Evolutionary conservation across 208 protist species (phyloP).

Genomic region (Leishmania lainsoni): DNA sequence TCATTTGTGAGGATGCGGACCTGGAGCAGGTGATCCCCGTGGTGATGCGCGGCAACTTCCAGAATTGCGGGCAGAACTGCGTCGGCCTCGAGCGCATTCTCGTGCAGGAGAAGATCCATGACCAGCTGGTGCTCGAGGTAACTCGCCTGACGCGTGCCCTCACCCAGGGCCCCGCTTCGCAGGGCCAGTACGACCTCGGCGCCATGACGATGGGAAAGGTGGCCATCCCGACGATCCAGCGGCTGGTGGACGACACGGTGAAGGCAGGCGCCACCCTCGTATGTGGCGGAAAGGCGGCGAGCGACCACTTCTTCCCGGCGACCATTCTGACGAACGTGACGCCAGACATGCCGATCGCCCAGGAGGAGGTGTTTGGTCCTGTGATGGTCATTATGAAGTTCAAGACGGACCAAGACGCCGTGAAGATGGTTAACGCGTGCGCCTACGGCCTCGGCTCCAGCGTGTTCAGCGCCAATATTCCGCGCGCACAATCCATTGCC

Average conservation of each 20-base stretch:
- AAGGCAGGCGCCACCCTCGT: slow-evolving; percentile 85
- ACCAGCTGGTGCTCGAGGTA: slow-evolving; percentile 77
- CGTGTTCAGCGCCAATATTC: slow-evolving; percentile 84
- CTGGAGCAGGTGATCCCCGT: slow-evolving; percentile 88
- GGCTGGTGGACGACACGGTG: slow-evolving; percentile 90
- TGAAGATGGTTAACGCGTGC: slow-evolving; percentile 89
- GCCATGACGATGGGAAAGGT: slow-evolving; percentile 94
- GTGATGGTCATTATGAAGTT: slow-evolving; percentile 92
- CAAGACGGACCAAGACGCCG: slow-evolving; percentile 82
- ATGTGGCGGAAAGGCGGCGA: slow-evolving; percentile 76
- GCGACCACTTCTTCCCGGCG: slow-evolving; percentile 85
- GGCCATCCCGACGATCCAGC: slow-evolving; percentile 90
- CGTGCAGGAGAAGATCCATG: slow-evolving; percentile 89
- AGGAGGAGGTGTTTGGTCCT: slow-evolving; percentile 96
- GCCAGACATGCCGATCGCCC: slow-evolving; percentile 84
- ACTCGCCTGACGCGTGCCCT: slow-evolving; percentile 54
- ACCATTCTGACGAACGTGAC: slow-evolving; percentile 93
- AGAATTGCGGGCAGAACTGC: slow-evolving; percentile 96
- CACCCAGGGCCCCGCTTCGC: slow-evolving; percentile 84
- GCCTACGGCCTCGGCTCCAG: slow-evolving; percentile 91
- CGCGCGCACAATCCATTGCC: slow-evolving; percentile 84
- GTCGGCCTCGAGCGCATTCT: slow-evolving; percentile 88
- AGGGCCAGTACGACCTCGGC: slow-evolving; percentile 82
- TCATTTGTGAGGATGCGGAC: slow-evolving; percentile 93
- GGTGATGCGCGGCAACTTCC: slow-evolving; percentile 90